phyloP scores from a whole-genome alignment of 1,284 basidiomycete species.

The Malassezia furfur region DNA sequence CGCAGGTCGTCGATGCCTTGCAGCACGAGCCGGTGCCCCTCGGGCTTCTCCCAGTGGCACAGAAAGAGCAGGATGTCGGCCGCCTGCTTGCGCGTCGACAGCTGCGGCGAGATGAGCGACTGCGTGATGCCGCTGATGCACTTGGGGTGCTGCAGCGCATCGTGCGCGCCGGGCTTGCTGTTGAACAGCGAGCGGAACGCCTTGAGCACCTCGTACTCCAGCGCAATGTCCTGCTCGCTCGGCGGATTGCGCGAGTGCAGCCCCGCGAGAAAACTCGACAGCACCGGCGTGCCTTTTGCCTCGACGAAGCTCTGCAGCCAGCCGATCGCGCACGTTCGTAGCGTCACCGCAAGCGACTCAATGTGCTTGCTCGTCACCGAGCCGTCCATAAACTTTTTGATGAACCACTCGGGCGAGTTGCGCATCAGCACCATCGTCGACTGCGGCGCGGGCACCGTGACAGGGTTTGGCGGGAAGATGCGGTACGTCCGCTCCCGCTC shows the following conservation, averaged over 20 bases:
- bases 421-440: constrained; percentile 36
- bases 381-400: constrained; percentile 76
- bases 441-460: constrained; percentile 50
- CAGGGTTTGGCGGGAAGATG: constrained; percentile 54
- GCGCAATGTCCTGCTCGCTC: constrained; percentile 57
- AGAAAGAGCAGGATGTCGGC: constrained; percentile 62
- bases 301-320: constrained; percentile 50
- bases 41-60: constrained; percentile 52
- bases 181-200: constrained; percentile 79
- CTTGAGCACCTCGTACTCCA: constrained; percentile 84
- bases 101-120: constrained; percentile 71
- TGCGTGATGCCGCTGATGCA: constrained; percentile 74
- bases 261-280: constrained; percentile 61
- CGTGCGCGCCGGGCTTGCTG: constrained; percentile 62
- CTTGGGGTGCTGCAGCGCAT: constrained; percentile 67
- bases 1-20: constrained; percentile 50
- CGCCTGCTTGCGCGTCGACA: constrained; percentile 69
- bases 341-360: constrained; percentile 64
- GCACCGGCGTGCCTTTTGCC: constrained; percentile 64
- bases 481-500: constrained; percentile 31
- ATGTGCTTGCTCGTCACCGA: constrained; percentile 74
- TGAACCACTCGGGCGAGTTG: constrained; percentile 57
- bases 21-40: constrained; percentile 52
- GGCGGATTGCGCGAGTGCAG: constrained; percentile 37
- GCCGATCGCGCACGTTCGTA: constrained; percentile 54